phyloP scores from a whole-genome alignment of 257 asterid species.

The Anisodus tanguticus region DNA sequence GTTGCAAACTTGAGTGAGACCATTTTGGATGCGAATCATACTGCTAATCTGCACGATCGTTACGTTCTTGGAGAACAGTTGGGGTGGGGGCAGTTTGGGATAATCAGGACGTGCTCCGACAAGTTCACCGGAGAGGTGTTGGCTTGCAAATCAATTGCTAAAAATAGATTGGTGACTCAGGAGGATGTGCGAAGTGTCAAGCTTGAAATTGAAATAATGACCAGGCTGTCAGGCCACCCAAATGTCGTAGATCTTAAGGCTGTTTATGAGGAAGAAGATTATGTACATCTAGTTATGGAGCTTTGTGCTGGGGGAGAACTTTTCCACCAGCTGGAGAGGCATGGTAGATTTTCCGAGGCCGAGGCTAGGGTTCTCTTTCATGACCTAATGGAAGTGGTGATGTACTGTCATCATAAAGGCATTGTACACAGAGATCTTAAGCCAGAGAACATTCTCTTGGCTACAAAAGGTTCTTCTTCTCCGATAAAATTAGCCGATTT shows the following conservation, averaged over 20 bases:
- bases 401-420: slow-evolving; percentile 79
- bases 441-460: slow-evolving; percentile 80
- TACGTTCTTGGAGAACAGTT: slow-evolving; percentile 67
- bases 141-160: slow-evolving; percentile 87
- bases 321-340: slow-evolving; percentile 74
- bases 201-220: slow-evolving; percentile 86
- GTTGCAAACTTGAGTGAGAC: slow-evolving; percentile 54
- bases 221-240: slow-evolving; percentile 76
- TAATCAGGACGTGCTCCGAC: slow-evolving; percentile 69
- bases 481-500: slow-evolving; percentile 83
- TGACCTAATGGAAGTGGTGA: slow-evolving; percentile 71
- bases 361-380: slow-evolving; percentile 62
- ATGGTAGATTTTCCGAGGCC: slow-evolving; percentile 71
- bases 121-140: slow-evolving; percentile 66
- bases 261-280: slow-evolving; percentile 78
- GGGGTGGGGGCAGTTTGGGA: slow-evolving; percentile 85
- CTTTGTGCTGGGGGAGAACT: slow-evolving; percentile 93
- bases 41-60: slow-evolving; percentile 49
- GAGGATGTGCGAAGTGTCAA: slow-evolving; percentile 76
- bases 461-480: slow-evolving; percentile 66
- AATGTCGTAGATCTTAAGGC: slow-evolving; percentile 76
- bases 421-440: slow-evolving; percentile 78
- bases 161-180: slow-evolving; percentile 68
- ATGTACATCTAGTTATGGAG: slow-evolving; percentile 86
- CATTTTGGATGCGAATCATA: slow-evolving; percentile 50